These are phyloP conservation scores for Sorghum bicolor DNA, from an alignment of 176 grass and related monocot genomes.

Conservation along the genomic window Sorghum_bicolor_NCBIv3 NC_012877.2:3882501-3883000, in stretches of 20 bases:
- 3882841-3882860: background rate
- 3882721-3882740: too few species aligned
- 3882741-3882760: too few species aligned
- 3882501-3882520: slow-evolving; percentile 42
- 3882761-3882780: too few species aligned
- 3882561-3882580: background rate
- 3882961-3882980: background rate
- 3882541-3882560: too few species aligned
- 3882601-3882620: background rate
- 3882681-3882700: too few species aligned
- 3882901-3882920: background rate
- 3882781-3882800: too few species aligned
- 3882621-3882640: too few species aligned
- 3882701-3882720: too few species aligned
- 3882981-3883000: background rate
- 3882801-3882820: too few species aligned
- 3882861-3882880: background rate
- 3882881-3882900: background rate
- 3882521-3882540: slow-evolving; percentile 26
- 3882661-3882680: too few species aligned
- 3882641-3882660: too few species aligned
- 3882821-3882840: too few species aligned
- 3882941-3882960: background rate
- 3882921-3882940: background rate
- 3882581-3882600: background rate